These are phyloP conservation scores for Lentinula sp. DNA, from an alignment of 768 basidiomycete genomes.

Conservation along the genomic window DNA sequence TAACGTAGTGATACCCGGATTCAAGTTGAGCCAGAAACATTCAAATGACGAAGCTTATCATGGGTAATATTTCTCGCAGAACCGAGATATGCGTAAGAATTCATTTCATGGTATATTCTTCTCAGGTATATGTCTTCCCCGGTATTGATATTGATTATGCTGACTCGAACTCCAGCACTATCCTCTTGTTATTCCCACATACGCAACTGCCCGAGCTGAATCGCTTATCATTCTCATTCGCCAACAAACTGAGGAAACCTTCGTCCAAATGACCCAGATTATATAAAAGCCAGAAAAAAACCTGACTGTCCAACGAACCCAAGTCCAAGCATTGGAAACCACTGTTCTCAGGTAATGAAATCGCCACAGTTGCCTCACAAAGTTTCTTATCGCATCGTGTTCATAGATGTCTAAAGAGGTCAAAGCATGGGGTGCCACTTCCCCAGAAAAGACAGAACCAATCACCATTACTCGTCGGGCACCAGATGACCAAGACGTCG, in stretches of 20 bases:
- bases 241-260: neutral
- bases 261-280: too few species aligned
- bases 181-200: neutral
- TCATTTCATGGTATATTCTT: neutral
- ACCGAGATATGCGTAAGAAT: neutral
- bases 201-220: neutral
- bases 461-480: neutral
- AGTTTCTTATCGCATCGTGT: neutral
- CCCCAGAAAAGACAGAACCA: neutral
- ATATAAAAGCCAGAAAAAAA: neutral
- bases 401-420: neutral
- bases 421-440: constrained; percentile 1
- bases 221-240: neutral
- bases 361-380: neutral
- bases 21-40: too few species aligned
- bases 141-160: neutral
- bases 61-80: neutral
- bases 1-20: too few species aligned
- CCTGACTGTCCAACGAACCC: neutral
- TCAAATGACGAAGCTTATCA: neutral
- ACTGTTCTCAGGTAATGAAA: too few species aligned
- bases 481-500: constrained; percentile 49
- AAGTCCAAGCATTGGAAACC: neutral
- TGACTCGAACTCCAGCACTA: neutral
- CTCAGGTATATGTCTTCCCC: neutral